A percentile compares a stretch with the other conserved stretches of the same genome.
Conservation (phyloP, 768 basidiomycete species). For the Strobilomyces echinocephalus region DNA sequence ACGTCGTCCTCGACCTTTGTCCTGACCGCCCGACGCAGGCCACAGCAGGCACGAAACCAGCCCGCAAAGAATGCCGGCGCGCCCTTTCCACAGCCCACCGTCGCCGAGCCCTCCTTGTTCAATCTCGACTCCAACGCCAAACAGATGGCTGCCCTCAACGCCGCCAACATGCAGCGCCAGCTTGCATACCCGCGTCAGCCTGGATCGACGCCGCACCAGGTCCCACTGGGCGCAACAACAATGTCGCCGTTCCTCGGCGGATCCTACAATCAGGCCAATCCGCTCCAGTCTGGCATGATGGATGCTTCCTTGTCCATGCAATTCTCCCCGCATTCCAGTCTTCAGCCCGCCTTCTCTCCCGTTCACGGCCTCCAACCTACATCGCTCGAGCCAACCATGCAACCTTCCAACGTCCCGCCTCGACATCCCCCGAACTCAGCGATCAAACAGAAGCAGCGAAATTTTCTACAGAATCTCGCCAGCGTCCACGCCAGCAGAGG, state of each 20-base stretch:
- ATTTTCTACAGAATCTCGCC: constrained; percentile 59
- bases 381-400: constrained; percentile 45
- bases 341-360: constrained; percentile 43
- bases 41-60: constrained; percentile 34
- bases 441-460: constrained; percentile 51
- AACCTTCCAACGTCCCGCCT: constrained; percentile 33
- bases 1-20: background rate
- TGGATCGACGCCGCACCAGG: constrained; percentile 34
- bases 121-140: constrained; percentile 65
- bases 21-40: constrained; percentile 31
- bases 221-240: constrained; percentile 50
- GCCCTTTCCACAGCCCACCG: constrained; percentile 20
- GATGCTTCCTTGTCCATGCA: constrained; percentile 38
- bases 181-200: constrained; percentile 49
- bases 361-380: constrained; percentile 34
- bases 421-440: constrained; percentile 34
- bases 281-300: constrained; percentile 39
- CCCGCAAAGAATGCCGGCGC: constrained; percentile 12
- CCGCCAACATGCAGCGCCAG: constrained; percentile 44
- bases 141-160: constrained; percentile 76
- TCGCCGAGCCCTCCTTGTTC: constrained; percentile 40
- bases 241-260: constrained; percentile 66
- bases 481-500: constrained; percentile 52
- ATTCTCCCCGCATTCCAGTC: constrained; percentile 39
- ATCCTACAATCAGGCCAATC: constrained; percentile 29